A percentile compares a stretch with the other conserved stretches of the same genome.
Evolutionary conservation across 345 rosid species (phyloP).

Genomic region (Eucalyptus globulus): DNA sequence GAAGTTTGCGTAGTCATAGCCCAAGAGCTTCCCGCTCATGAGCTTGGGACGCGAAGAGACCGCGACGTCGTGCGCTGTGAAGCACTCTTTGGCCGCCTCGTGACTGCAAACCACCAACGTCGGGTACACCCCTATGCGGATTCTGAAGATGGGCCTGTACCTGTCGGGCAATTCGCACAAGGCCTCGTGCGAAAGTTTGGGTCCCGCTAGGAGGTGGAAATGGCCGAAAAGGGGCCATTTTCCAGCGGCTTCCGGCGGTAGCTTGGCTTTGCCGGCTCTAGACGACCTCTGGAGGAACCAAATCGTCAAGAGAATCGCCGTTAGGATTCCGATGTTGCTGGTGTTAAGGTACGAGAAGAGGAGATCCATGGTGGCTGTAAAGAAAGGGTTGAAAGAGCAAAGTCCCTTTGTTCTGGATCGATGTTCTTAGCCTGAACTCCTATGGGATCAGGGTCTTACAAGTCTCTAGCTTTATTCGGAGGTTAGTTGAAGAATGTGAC

Average conservation of each 20-base stretch:
- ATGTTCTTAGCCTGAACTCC: neutral
- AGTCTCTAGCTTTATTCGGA: neutral
- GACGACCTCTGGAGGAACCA: neutral
- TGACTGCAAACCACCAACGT: slow-evolving; percentile 6
- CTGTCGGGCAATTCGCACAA: slow-evolving; percentile 8
- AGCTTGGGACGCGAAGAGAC: slow-evolving; percentile 10
- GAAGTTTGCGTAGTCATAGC: slow-evolving; percentile 1
- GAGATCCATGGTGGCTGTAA: neutral
- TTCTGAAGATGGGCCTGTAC: slow-evolving; percentile 14
- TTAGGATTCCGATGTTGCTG: neutral
- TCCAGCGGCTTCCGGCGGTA: slow-evolving; percentile 7
- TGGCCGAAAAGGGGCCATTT: slow-evolving; percentile 28
- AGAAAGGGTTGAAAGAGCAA: neutral
- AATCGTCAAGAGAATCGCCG: neutral
- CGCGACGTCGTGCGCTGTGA: slow-evolving; percentile 10
- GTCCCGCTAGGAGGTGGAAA: slow-evolving; percentile 16
- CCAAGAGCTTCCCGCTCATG: neutral
- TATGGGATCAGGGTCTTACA: neutral
- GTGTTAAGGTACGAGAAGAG: neutral
- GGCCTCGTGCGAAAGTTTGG: slow-evolving; percentile 3
- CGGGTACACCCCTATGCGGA: slow-evolving; percentile 6
- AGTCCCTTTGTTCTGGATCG: neutral
- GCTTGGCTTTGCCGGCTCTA: neutral
- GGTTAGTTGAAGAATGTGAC: neutral
- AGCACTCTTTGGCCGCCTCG: slow-evolving; percentile 14